A percentile compares a stretch with the other conserved stretches of the same genome.
Evolutionary conservation across 2,329 filamentous ascomycete species (phyloP).

Genomic region (Colletotrichum gigasporum): DNA sequence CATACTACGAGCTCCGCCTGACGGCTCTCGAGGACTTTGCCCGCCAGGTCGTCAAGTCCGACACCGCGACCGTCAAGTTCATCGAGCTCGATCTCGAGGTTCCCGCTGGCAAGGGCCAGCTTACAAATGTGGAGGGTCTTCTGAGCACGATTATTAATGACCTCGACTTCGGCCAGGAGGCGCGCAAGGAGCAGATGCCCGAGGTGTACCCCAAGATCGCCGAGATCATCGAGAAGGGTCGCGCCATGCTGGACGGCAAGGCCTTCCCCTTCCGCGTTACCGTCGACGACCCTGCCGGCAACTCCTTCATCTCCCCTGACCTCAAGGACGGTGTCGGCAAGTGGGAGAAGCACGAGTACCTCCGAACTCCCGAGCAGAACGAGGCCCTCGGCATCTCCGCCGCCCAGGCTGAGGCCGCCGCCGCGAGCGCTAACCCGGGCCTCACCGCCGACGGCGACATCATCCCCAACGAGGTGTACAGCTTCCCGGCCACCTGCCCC

Average conservation of each 20-base stretch:
- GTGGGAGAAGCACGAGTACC: conserved; percentile 87
- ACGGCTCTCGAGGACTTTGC: conserved; percentile 79
- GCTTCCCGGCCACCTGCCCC: conserved; percentile 90
- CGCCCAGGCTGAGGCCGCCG: conserved; percentile 63
- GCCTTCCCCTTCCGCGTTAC: conserved; percentile 88
- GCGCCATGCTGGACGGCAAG: conserved; percentile 80
- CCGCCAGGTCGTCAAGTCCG: conserved; percentile 91
- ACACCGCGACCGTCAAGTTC: conserved; percentile 85
- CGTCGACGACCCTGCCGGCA: conserved; percentile 91
- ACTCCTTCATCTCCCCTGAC: conserved; percentile 95
- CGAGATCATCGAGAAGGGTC: conserved; percentile 77
- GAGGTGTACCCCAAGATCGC: conserved; percentile 83
- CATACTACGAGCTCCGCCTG: conserved; percentile 83
- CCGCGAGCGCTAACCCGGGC: conserved; percentile 57
- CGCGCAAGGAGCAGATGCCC: conserved; percentile 79
- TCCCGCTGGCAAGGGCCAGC: conserved; percentile 87
- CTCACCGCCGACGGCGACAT: conserved; percentile 76
- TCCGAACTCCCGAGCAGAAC: conserved; percentile 87
- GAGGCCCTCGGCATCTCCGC: conserved; percentile 80
- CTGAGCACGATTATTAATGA: conserved; percentile 82
- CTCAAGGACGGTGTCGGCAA: conserved; percentile 83
- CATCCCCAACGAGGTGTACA: conserved; percentile 90
- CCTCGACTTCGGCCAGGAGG: conserved; percentile 82
- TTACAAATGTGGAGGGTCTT: conserved; percentile 93
- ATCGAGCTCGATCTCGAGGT: conserved; percentile 95